A percentile compares a stretch with the other conserved stretches of the same genome.
Evolutionary conservation across 1,139 yeast genomes (phyloP).

Genomic region (Taphrina communis): DNA sequence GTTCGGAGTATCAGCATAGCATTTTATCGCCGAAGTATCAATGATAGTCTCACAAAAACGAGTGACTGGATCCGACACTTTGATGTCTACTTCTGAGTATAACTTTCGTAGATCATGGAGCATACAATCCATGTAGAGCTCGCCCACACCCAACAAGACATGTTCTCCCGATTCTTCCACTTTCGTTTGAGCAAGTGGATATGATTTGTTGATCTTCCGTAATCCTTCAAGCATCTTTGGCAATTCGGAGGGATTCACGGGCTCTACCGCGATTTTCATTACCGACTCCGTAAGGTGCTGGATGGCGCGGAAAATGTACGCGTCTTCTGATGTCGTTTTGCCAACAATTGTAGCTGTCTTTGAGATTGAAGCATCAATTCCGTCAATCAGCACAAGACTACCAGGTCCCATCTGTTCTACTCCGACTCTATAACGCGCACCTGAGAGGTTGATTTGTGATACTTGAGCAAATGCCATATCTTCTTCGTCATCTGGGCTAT

Average conservation of each 20-base stretch:
- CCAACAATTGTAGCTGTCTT: slow-evolving; percentile 64
- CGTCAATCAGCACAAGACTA: slow-evolving; percentile 68
- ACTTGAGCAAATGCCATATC: slow-evolving; percentile 56
- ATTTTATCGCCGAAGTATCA: slow-evolving; percentile 70
- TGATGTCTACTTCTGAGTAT: slow-evolving; percentile 70
- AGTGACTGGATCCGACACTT: slow-evolving; percentile 83
- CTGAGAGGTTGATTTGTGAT: slow-evolving; percentile 63
- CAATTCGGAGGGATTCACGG: slow-evolving; percentile 75
- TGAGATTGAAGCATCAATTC: slow-evolving; percentile 62
- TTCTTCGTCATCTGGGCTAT: slow-evolving; percentile 61
- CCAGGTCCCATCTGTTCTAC: slow-evolving; percentile 67
- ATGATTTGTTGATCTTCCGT: slow-evolving; percentile 65
- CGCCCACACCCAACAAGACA: slow-evolving; percentile 81
- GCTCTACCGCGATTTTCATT: slow-evolving; percentile 82
- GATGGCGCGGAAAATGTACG: slow-evolving; percentile 55
- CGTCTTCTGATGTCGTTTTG: slow-evolving; percentile 49
- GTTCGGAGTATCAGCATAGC: slow-evolving; percentile 64
- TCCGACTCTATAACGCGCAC: slow-evolving; percentile 72
- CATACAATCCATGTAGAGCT: slow-evolving; percentile 81
- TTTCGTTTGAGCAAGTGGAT: slow-evolving; percentile 67
- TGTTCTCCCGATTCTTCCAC: slow-evolving; percentile 93
- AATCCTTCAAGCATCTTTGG: slow-evolving; percentile 75
- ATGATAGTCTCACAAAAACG: slow-evolving; percentile 78
- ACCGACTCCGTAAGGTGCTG: slow-evolving; percentile 63
- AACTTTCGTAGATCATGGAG: slow-evolving; percentile 74